Conservation (phyloP, 2,329 filamentous ascomycete genomes). For the Sphaerulina vaccinii region DNA sequence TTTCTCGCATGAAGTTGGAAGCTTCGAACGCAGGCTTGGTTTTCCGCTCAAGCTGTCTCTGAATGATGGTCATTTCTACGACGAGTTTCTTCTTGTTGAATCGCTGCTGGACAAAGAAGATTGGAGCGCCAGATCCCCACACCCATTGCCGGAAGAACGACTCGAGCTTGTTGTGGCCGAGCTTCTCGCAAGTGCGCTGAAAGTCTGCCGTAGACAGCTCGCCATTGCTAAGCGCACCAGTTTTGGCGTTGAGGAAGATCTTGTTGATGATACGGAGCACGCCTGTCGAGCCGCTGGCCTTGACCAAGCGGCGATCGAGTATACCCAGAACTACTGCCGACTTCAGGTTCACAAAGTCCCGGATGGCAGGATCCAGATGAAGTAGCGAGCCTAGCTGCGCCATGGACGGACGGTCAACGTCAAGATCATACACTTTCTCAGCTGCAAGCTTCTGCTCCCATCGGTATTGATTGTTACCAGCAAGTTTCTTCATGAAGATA, state of each 20-base stretch:
- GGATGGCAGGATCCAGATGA: constrained; percentile 77
- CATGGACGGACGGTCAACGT: constrained; percentile 78
- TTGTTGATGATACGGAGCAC: constrained; percentile 82
- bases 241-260: constrained; percentile 82
- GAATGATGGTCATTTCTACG: constrained; percentile 85
- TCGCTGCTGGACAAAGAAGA: constrained; percentile 78
- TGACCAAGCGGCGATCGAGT: constrained; percentile 84
- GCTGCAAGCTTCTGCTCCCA: constrained; percentile 84
- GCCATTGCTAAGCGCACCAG: constrained; percentile 69
- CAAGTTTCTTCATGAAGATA: constrained; percentile 83
- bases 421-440: constrained; percentile 77
- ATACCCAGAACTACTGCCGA: constrained; percentile 90
- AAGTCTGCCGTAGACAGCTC: constrained; percentile 76
- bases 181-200: constrained; percentile 79
- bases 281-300: constrained; percentile 80
- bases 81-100: constrained; percentile 98
- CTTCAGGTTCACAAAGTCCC: constrained; percentile 88
- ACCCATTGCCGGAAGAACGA: constrained; percentile 95
- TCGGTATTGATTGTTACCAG: constrained; percentile 91
- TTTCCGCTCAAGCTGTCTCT: constrained; percentile 63
- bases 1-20: constrained; percentile 75
- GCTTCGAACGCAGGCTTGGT: constrained; percentile 63
- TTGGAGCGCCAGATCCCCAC: constrained; percentile 80
- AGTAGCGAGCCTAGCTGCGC: constrained; percentile 75
- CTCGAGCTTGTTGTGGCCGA: constrained; percentile 82